These are phyloP conservation scores for Triangularia verruculosa DNA, from an alignment of 2,329 filamentous ascomycete species.

Conservation along the genomic window DNA sequence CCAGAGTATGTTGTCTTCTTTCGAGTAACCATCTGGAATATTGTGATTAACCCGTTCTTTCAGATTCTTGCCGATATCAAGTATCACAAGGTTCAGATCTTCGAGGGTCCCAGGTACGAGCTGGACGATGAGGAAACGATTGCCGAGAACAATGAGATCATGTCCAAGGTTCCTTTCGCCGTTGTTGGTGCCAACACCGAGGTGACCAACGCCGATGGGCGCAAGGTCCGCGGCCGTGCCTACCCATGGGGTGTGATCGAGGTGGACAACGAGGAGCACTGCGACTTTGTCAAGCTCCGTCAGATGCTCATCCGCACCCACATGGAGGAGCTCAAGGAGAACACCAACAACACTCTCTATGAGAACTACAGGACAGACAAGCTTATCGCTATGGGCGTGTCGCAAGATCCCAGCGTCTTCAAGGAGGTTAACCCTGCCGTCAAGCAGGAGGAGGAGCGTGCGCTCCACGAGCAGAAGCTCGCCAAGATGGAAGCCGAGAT, in stretches of 20 bases:
- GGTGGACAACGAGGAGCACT: slow-evolving; percentile 99
- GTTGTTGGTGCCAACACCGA: slow-evolving; percentile 97
- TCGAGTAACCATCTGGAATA: background rate
- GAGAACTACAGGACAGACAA: slow-evolving; percentile 99
- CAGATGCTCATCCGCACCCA: slow-evolving; percentile 99
- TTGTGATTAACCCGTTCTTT: slow-evolving; percentile 17
- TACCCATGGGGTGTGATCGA: slow-evolving; percentile 99
- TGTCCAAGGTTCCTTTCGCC: slow-evolving; percentile 99
- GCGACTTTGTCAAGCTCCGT: slow-evolving; percentile 98
- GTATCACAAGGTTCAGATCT: slow-evolving; percentile 97
- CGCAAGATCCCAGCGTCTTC: slow-evolving; percentile 98
- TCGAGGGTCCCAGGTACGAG: slow-evolving; percentile 97
- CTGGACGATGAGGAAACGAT: slow-evolving; percentile 99
- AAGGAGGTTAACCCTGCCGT: slow-evolving; percentile 99
- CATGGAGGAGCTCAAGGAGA: slow-evolving; percentile 99
- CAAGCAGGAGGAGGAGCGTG: slow-evolving; percentile 99
- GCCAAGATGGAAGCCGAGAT: slow-evolving; percentile 99
- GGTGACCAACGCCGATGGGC: slow-evolving; percentile 85
- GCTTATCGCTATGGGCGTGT: slow-evolving; percentile 96
- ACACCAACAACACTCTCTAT: slow-evolving; percentile 98
- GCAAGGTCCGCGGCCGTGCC: slow-evolving; percentile 90
- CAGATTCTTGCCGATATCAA: slow-evolving; percentile 97
- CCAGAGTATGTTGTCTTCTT: slow-evolving; percentile 66
- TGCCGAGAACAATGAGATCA: slow-evolving; percentile 99
- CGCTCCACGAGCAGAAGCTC: slow-evolving; percentile 98